Evolutionary conservation across 2,329 filamentous ascomycete genomes (phyloP).

Genomic region (Chaetomium olivaceum): DNA sequence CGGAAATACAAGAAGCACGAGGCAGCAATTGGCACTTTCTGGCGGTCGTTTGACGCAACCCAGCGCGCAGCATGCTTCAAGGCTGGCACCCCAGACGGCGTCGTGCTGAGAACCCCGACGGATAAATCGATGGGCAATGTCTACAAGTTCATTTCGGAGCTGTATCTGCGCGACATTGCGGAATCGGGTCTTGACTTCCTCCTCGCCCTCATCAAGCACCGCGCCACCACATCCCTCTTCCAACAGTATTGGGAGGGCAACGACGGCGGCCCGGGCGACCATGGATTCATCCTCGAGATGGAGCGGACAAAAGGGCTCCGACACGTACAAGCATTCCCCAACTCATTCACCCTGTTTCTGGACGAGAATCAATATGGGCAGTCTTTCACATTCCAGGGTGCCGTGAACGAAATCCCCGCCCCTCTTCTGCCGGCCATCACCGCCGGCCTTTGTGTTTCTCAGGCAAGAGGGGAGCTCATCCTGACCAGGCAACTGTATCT

Average conservation of each 20-base stretch:
- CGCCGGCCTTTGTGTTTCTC: conserved; percentile 35
- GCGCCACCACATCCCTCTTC: conserved; percentile 24
- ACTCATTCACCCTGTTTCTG: conserved; percentile 43
- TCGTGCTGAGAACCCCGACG: conserved; percentile 38
- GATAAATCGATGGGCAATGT: conserved; percentile 41
- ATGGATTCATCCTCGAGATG: conserved; percentile 24
- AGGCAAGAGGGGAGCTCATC: conserved; percentile 40
- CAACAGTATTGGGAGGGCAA: conserved; percentile 24
- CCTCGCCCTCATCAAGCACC: conserved; percentile 25
- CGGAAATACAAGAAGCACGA: conserved; percentile 43
- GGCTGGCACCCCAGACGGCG: conserved; percentile 32
- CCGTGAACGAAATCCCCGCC: conserved; percentile 30
- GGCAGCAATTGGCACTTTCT: conserved; percentile 39
- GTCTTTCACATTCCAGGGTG: conserved; percentile 35
- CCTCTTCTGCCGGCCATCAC: conserved; percentile 32
- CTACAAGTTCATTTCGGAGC: conserved; percentile 44
- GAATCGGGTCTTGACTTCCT: conserved; percentile 38
- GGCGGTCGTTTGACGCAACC: conserved; percentile 41
- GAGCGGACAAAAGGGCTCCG: conserved; percentile 30
- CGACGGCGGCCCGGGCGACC: conserved; percentile 38
- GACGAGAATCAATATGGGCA: conserved; percentile 46
- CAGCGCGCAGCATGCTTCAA: conserved; percentile 38
- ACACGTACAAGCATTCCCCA: conserved; percentile 32
- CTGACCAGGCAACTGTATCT: conserved; percentile 43
- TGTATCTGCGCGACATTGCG: conserved; percentile 46